Conservation (phyloP, 768 basidiomycete genomes). For the Paxillus involutus region DNA sequence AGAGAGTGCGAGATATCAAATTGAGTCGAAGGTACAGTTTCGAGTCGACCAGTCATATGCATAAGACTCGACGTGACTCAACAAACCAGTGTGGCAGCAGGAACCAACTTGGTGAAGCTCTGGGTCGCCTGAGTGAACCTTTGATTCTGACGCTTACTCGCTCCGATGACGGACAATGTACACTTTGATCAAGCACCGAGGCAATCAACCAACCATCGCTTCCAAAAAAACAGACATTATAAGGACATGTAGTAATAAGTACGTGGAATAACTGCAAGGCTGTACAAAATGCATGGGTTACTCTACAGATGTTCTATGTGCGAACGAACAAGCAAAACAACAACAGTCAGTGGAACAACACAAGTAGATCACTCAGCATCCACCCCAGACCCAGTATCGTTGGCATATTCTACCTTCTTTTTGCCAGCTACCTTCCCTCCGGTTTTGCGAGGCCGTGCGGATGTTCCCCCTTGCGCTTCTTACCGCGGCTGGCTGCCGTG, state of each 20-base stretch:
- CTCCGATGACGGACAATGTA: too few species aligned
- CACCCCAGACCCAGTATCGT: constrained; percentile 24
- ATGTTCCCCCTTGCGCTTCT: constrained; percentile 34
- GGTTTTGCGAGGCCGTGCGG: constrained; percentile 26
- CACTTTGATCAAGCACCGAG: too few species aligned
- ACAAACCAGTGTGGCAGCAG: neutral
- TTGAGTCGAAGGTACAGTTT: neutral
- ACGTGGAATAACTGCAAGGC: constrained; percentile 21
- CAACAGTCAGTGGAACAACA: constrained; percentile 10
- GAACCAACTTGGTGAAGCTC: neutral
- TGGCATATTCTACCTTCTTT: constrained; percentile 28
- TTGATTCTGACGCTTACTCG: neutral
- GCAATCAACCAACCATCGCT: neutral
- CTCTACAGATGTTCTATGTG: constrained; percentile 26
- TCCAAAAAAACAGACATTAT: constrained; percentile 21
- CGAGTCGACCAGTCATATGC: neutral
- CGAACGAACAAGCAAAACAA: constrained; percentile 7
- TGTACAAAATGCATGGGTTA: constrained; percentile 29
- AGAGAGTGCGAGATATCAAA: neutral
- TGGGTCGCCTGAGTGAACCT: too few species aligned
- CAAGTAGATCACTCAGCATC: constrained; percentile 26
- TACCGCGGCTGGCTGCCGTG: constrained; percentile 26
- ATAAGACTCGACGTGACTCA: neutral
- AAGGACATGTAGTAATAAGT: constrained; percentile 26
- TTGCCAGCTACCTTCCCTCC: constrained; percentile 31